Evolutionary conservation across 306 rosid genomes (phyloP).

Genomic region (Rosa persica): DNA sequence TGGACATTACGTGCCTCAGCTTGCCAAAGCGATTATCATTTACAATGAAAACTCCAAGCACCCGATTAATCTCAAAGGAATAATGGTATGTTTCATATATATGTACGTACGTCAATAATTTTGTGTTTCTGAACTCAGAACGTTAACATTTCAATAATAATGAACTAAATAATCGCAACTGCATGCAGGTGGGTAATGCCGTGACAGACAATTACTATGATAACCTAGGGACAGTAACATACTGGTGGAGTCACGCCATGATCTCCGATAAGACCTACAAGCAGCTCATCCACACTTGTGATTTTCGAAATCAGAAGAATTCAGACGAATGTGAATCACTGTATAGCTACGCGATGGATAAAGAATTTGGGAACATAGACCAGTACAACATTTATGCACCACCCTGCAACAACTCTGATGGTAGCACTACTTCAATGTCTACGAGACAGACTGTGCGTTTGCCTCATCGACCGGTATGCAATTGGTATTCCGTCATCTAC

Average conservation of each 20-base stretch:
- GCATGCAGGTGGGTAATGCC: conserved; percentile 86
- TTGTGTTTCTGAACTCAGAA: background rate
- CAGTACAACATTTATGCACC: conserved; percentile 96
- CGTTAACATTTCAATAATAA: background rate
- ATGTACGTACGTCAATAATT: background rate
- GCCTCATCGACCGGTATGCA: conserved; percentile 64
- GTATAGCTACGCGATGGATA: conserved; percentile 89
- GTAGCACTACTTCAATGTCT: conserved; percentile 25
- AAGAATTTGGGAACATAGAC: conserved; percentile 91
- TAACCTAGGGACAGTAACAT: conserved; percentile 87
- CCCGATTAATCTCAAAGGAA: conserved; percentile 75
- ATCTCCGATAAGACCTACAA: conserved; percentile 85
- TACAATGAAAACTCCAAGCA: conserved; percentile 53
- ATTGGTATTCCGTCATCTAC: background rate
- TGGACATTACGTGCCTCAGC: conserved; percentile 94
- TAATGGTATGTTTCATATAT: conserved; percentile 47
- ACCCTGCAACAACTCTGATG: conserved; percentile 84
- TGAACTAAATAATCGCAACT: background rate
- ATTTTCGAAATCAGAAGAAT: conserved; percentile 74
- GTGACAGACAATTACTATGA: conserved; percentile 94
- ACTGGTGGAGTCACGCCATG: conserved; percentile 99
- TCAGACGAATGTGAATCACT: conserved; percentile 77
- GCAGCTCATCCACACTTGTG: conserved; percentile 73
- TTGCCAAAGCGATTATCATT: conserved; percentile 64
- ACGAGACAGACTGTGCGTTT: conserved; percentile 51